Conservation (phyloP, 495 filamentous ascomycete species). For the Talaromyces stipitatus region DNA sequence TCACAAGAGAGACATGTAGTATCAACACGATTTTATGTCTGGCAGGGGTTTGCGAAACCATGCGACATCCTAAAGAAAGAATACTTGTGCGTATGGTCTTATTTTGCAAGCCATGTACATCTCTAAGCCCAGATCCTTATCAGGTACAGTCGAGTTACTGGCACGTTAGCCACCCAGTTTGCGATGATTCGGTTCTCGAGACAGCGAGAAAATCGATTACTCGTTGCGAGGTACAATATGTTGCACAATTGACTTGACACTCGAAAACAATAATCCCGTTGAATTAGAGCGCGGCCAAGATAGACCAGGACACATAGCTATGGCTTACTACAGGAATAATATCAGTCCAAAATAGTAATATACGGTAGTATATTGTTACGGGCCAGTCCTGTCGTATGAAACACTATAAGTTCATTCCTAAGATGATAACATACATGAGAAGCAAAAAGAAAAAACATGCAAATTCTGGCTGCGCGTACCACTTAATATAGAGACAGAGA, state of each 20-base stretch:
- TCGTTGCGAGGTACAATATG: background rate
- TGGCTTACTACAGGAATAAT: too few relatives aligned
- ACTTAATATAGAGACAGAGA: background rate
- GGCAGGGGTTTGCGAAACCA: too few relatives aligned
- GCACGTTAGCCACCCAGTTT: slow-evolving; percentile 1
- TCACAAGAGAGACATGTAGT: too few relatives aligned
- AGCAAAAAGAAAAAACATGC: background rate
- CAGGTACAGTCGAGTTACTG: background rate
- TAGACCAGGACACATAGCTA: too few relatives aligned
- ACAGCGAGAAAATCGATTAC: background rate
- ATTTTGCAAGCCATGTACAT: background rate
- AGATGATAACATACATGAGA: background rate
- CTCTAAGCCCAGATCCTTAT: background rate
- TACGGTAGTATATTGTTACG: too few relatives aligned
- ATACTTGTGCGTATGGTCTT: background rate
- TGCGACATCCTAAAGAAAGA: background rate
- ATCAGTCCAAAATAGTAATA: too few relatives aligned
- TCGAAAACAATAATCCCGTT: too few relatives aligned
- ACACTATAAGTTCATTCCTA: background rate
- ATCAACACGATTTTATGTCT: too few relatives aligned
- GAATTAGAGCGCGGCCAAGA: too few relatives aligned
- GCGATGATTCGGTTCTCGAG: background rate
- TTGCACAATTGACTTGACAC: too few relatives aligned
- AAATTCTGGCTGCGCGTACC: background rate
- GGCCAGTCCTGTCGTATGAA: background rate